A percentile compares a stretch with the other conserved stretches of the same genome.
These are phyloP conservation scores for Sugiyamaella neomexicana DNA, from an alignment of 1,139 yeast genomes.

Conservation along the genomic window DNA sequence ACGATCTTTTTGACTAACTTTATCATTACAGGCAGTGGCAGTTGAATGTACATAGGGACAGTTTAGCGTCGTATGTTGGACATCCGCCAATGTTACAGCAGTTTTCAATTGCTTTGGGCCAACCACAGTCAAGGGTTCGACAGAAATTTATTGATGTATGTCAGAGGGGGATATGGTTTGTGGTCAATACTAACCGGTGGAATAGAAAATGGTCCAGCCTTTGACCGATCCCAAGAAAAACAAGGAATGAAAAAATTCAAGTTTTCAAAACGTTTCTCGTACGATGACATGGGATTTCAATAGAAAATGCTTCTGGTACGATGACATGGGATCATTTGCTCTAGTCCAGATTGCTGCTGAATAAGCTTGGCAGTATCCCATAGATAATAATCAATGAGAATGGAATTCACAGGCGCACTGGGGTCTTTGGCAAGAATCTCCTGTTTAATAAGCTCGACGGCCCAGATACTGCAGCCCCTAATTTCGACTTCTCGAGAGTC, in stretches of 20 bases:
- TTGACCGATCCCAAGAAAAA: constrained; percentile 6
- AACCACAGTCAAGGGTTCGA: constrained; percentile 52
- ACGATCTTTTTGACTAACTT: too few species aligned
- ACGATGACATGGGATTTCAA: constrained; percentile 25
- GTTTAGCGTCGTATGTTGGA: constrained; percentile 66
- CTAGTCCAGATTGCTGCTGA: constrained; percentile 32
- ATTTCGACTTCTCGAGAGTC: constrained; percentile 43
- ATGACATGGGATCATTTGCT: constrained; percentile 40
- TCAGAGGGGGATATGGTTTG: background rate
- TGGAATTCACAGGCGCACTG: constrained; percentile 39
- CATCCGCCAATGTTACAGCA: constrained; percentile 69
- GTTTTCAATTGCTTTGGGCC: constrained; percentile 60
- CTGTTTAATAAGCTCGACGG: constrained; percentile 42
- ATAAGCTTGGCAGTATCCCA: constrained; percentile 48
- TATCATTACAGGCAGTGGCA: constrained; percentile 49
- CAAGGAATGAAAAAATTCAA: background rate
- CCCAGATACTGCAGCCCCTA: constrained; percentile 45
- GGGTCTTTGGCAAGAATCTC: constrained; percentile 28
- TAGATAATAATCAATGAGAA: constrained; percentile 45
- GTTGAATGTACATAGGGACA: constrained; percentile 68
- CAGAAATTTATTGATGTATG: constrained; percentile 53
- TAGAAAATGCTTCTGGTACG: constrained; percentile 44
- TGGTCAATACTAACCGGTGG: background rate
- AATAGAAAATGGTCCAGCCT: constrained; percentile 20
- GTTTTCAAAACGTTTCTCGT: background rate